phyloP scores from a whole-genome alignment of 2,329 filamentous ascomycete genomes.

The Monilinia polystroma region DNA sequence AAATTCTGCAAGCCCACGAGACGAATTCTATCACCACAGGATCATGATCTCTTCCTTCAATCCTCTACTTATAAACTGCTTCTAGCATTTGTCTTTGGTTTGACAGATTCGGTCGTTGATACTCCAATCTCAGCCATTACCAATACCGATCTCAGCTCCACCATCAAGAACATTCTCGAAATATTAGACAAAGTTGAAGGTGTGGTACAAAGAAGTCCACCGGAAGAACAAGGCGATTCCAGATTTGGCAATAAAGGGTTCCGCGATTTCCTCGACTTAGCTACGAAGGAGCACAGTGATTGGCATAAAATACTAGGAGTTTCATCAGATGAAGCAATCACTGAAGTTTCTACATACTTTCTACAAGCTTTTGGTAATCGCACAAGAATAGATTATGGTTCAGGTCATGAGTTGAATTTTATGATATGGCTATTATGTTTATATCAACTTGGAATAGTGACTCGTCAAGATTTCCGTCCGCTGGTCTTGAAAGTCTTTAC shows the following conservation, averaged over 20 bases:
- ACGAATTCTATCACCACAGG: conserved; percentile 75
- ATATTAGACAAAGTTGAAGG: conserved; percentile 70
- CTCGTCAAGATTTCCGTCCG: conserved; percentile 64
- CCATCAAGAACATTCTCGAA: conserved; percentile 61
- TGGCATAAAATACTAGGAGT: conserved; percentile 68
- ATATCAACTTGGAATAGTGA: conserved; percentile 70
- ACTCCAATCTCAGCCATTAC: conserved; percentile 63
- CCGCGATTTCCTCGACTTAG: conserved; percentile 72
- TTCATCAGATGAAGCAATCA: conserved; percentile 51
- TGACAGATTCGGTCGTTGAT: conserved; percentile 78
- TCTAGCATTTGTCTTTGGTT: conserved; percentile 78
- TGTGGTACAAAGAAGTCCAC: conserved; percentile 68
- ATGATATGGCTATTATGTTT: conserved; percentile 95
- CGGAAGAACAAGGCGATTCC: conserved; percentile 82
- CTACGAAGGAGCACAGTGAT: conserved; percentile 48
- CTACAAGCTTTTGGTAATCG: conserved; percentile 82
- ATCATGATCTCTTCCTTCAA: conserved; percentile 77
- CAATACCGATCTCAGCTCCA: conserved; percentile 55
- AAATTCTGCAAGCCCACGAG: conserved; percentile 67
- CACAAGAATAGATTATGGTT: conserved; percentile 90
- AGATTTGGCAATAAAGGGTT: conserved; percentile 95
- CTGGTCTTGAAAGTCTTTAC: conserved; percentile 77
- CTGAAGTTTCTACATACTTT: conserved; percentile 78
- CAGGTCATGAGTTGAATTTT: conserved; percentile 96
- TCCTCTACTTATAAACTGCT: conserved; percentile 77